Base-by-base conservation (phyloP, 1,284 basidiomycete genomes). In the Meira miltonrushii region DNA sequence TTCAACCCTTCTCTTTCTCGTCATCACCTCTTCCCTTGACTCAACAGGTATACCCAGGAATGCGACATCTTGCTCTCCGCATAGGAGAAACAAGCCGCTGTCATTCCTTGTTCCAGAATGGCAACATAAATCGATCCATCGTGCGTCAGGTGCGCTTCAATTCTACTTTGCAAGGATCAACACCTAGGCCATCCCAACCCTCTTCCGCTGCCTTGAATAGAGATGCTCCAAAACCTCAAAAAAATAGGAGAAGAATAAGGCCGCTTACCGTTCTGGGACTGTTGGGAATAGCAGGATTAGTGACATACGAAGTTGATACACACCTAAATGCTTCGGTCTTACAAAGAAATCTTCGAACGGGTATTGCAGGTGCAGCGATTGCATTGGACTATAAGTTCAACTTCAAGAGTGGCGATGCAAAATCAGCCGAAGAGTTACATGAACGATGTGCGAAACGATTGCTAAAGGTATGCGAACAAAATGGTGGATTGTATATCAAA, bases 341-440 rank as follows among this genome's bases (percentile, higher is more conserved):
- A 0, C 68, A 72, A 46, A 55, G 72, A 23, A 72, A 71, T 46
- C 46, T 74, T 10, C 41, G 65, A 15, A 71, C 71, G 17, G 63
- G 64, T 8, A 68, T 55, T 28, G 67, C 61, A 2, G 71, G 71
- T 23, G 15, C 69, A 7, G 59, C 59, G 11, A 71, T 74, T 43
- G 72, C 67, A 2, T 38, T 72, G 12, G 72, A 74, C 57, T 74
- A 72, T 67, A 74, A 74, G 59, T 53, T 73, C 62, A 71, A 73
- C 54, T 73, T 73, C 39, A 67, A 72, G 41, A 57, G 57, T 21
- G 54, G 63, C 44, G 62, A 62, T 39, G 58, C 62, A 54, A 62
- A 66, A 21, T 63, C 61, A 48, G 66, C 69, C 61, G 68, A 65
- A n/a, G 65, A 67, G 2, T 59, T 74, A 0, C 72, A 74, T 62